Conservation (phyloP, 73 alveolate species). For the Paramecium bursaria region DNA sequence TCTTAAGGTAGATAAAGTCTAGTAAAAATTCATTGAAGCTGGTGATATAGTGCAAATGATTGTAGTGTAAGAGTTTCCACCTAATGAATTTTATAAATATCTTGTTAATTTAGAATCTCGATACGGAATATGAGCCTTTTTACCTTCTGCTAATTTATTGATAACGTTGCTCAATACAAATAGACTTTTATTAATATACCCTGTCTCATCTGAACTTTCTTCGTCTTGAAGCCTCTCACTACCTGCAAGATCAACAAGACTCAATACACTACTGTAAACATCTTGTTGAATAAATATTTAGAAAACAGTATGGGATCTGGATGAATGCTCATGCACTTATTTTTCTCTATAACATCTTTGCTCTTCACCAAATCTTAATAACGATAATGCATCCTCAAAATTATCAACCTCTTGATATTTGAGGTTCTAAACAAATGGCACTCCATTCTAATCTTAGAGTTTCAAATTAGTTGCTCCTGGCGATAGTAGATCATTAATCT, state of each 20-base stretch:
- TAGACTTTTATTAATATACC: constrained; percentile 89
- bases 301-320: constrained; percentile 93
- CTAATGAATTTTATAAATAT: constrained; percentile 88
- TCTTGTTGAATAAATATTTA: constrained; percentile 76
- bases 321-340: constrained; percentile 91
- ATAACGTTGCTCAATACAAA: constrained; percentile 92
- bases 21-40: constrained; percentile 92
- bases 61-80: constrained; percentile 94
- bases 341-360: constrained; percentile 90
- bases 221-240: constrained; percentile 89
- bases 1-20: constrained; percentile 90
- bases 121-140: constrained; percentile 85
- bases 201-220: constrained; percentile 91
- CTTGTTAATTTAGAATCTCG: constrained; percentile 92
- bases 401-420: constrained; percentile 79
- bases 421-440: constrained; percentile 84
- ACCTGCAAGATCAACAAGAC: constrained; percentile 97
- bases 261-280: constrained; percentile 66
- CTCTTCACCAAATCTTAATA: constrained; percentile 90
- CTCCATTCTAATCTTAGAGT: constrained; percentile 75
- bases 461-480: constrained; percentile 74
- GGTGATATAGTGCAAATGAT: constrained; percentile 95
- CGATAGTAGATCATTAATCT: constrained; percentile 80
- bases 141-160: constrained; percentile 83
- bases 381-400: constrained; percentile 85